A percentile compares a stretch with the other conserved stretches of the same genome.
Evolutionary conservation across 2,329 filamentous ascomycete genomes (phyloP).

Genomic region (Reticulascus tulasneorum): DNA sequence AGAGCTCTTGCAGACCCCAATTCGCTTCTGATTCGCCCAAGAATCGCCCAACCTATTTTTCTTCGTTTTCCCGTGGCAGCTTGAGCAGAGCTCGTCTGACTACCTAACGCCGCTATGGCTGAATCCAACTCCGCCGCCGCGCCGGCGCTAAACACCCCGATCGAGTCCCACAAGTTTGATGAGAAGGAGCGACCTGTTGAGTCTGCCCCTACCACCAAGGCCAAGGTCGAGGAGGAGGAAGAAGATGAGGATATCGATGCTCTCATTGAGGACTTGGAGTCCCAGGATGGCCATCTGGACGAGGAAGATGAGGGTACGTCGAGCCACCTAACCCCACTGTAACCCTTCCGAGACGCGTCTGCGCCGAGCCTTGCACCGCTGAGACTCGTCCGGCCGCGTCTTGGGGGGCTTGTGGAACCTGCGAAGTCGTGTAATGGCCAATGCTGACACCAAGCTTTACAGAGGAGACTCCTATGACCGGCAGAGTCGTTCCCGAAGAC

Average conservation of each 20-base stretch:
- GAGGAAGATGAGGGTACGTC: slow-evolving; percentile 55
- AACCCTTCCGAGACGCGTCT: too few relatives aligned
- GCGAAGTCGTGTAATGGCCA: neutral
- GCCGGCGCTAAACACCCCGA: slow-evolving; percentile 59
- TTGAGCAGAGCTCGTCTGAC: slow-evolving; percentile 14
- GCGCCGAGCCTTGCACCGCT: too few relatives aligned
- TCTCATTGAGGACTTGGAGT: slow-evolving; percentile 84
- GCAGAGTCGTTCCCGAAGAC: slow-evolving; percentile 65
- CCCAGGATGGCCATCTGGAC: slow-evolving; percentile 66
- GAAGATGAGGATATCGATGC: slow-evolving; percentile 77
- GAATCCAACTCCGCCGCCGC: slow-evolving; percentile 48
- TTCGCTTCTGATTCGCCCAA: too few relatives aligned
- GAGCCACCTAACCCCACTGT: too few relatives aligned
- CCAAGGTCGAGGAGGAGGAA: slow-evolving; percentile 58
- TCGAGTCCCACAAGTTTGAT: slow-evolving; percentile 61
- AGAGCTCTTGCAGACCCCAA: too few relatives aligned
- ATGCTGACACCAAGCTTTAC: neutral
- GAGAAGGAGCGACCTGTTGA: slow-evolving; percentile 51
- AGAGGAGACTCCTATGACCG: slow-evolving; percentile 44
- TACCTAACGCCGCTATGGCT: slow-evolving; percentile 40
- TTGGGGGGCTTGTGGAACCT: too few relatives aligned
- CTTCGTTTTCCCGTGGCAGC: too few relatives aligned
- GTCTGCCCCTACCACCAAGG: slow-evolving; percentile 30
- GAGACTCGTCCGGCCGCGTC: too few relatives aligned
- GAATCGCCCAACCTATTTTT: too few relatives aligned